Evolutionary conservation across 2,329 filamentous ascomycete species (phyloP), one percentile per base, ranked within the genome.

Genomic region (Ascochyta lentis): DNA sequence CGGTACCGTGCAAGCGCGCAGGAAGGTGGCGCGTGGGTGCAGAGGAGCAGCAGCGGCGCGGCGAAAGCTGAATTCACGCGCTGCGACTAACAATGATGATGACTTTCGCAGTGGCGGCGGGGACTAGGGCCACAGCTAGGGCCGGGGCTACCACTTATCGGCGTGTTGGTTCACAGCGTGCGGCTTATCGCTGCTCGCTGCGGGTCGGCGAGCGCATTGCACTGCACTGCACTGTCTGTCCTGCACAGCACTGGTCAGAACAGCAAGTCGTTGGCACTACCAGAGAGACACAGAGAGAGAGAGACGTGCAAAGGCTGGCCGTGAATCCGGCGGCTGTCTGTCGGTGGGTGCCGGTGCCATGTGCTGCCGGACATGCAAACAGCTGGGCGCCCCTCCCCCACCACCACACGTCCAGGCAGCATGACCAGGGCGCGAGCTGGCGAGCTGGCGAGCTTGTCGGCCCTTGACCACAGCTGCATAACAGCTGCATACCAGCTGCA

Each of bases 141-240:
- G 38, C 50, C 27, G 10, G 29, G 29, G 12, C 29, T 13, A 15
- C 29, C 9, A 4, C 29, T 31, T 31, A 31, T 31, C 29, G 29
- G 22, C 19, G 19, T 19, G 19, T 3, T 19, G 3, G 19, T 19
- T 19, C 19, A 19, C 19, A 19, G 19, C 19, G 19, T 19, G 19
- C 34, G 35, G n/a, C 53, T 56, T 56, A 56, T 56, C 53, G 53
- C 52, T 61, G 53, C 34, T 58, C 47, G 53, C 42, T 43, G 53
- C 26, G 27, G 35, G 41, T 33, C 41, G 45, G 46, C 46, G 41
- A 53, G 27, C 15, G 24, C 43, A 47, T 12, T 31, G 29, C 27
- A 29, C 27, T 9, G 27, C 27, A 29, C 27, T 29, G 8, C 6
- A 29, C 27, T 29, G 27, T 10, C 27, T 29, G 27, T 10, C 27